Base-by-base conservation (phyloP, 257 asterid genomes). In the Capsicum pubescens region DNA sequence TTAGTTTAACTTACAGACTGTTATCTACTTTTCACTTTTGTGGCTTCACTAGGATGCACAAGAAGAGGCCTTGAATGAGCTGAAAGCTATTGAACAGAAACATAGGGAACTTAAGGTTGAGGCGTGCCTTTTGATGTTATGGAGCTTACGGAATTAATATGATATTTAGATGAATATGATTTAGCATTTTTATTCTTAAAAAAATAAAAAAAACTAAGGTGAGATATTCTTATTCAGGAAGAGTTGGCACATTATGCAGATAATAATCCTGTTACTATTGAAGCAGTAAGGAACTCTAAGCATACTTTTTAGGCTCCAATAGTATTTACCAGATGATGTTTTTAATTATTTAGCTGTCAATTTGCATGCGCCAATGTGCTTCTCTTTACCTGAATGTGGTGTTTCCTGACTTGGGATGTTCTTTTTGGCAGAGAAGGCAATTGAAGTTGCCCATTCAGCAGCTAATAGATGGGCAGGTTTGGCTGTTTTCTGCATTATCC, bases 391-490 rank as follows among this genome's bases (percentile, higher is more conserved):
- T 17, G 32, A 44, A 52, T 52, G 48, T 76, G 13, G 63, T 52
- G 63, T 76, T 76, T 76, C 21, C 84, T 78, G 5, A 84, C 16
- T 4, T 39, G 61, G 32, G 64, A 56, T 36, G 60, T 84, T 83
- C 81, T 76, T 84, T 72, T 83, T 57, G 78, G 84, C 93, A 97
- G 99, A 91, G 89, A 88, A 92, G 21, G 94, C 93, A 16, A 87
- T 89, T 63, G 97, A 92, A 89, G 97, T 93, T 46, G 97, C 98
- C 83, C 94, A 89, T 90, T 89, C 92, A 42, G 91, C 99, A 84
- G 98, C 99, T 78, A 97, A 97, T 89, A 91, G 99, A 90, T 97
- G 99, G 99, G 93, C 99, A 92, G 98, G 98, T 96, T 55, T 85
- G 54, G 36, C 66, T 5, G 79, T 86, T 59, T 59, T 35, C 66